Evolutionary conservation across 805 yeast species (phyloP).

Genomic region (Candida pseudoglaebosa): DNA sequence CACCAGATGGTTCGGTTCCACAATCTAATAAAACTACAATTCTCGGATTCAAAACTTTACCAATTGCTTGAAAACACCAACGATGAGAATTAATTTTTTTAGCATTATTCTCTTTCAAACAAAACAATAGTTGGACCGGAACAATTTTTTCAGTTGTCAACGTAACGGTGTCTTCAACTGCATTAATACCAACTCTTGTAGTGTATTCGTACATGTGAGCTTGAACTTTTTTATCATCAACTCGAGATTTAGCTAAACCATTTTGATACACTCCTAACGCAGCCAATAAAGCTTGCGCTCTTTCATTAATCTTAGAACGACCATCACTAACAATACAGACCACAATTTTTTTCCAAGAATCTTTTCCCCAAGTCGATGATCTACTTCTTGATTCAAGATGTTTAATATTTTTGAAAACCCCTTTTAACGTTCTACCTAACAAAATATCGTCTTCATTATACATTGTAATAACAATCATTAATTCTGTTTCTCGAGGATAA

Average conservation of each 20-base stretch:
- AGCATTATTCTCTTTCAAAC: slow-evolving; percentile 58
- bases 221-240: slow-evolving; percentile 56
- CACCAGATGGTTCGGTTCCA: slow-evolving; percentile 60
- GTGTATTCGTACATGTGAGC: slow-evolving; percentile 68
- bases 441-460: slow-evolving; percentile 64
- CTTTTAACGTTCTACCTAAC: slow-evolving; percentile 59
- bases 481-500: slow-evolving; percentile 51
- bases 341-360: slow-evolving; percentile 57
- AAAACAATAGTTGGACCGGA: slow-evolving; percentile 59
- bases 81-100: slow-evolving; percentile 66
- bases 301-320: slow-evolving; percentile 59
- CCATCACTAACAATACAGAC: slow-evolving; percentile 65
- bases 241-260: slow-evolving; percentile 57
- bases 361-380: slow-evolving; percentile 47
- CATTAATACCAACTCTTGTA: slow-evolving; percentile 49
- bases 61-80: slow-evolving; percentile 66
- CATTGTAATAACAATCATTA: slow-evolving; percentile 61
- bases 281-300: slow-evolving; percentile 60
- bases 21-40: slow-evolving; percentile 57
- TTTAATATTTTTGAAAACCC: slow-evolving; percentile 60
- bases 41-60: slow-evolving; percentile 54
- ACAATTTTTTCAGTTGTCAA: slow-evolving; percentile 51
- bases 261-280: slow-evolving; percentile 66
- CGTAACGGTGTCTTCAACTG: slow-evolving; percentile 50
- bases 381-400: slow-evolving; percentile 47